A percentile compares a stretch with the other conserved stretches of the same genome.
Evolutionary conservation across 352 stramenopile genomes (phyloP).

Genomic region (Phytophthora pisi): DNA sequence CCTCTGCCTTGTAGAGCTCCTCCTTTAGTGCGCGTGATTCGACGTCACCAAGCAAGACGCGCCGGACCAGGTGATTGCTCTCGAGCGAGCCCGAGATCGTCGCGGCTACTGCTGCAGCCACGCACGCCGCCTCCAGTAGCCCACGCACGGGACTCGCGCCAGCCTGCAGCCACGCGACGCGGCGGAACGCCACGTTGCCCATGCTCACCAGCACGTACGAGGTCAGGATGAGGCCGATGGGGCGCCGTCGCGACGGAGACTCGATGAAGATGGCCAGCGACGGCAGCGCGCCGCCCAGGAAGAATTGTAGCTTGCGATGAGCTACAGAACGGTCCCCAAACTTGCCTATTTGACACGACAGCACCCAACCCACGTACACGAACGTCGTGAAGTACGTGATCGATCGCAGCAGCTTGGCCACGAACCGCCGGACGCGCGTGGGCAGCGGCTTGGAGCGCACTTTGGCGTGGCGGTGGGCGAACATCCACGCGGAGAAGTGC

Average conservation of each 20-base stretch:
- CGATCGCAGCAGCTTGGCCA: constrained; percentile 50
- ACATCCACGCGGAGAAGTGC: constrained; percentile 56
- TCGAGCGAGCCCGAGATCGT: constrained; percentile 45
- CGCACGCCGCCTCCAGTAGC: constrained; percentile 45
- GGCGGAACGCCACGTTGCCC: constrained; percentile 42
- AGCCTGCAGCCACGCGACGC: constrained; percentile 45
- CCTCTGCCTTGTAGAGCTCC: constrained; percentile 24
- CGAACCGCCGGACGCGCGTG: constrained; percentile 37
- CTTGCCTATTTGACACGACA: constrained; percentile 45
- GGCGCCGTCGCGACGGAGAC: constrained; percentile 44
- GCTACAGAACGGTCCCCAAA: constrained; percentile 51
- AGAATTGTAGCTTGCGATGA: constrained; percentile 61
- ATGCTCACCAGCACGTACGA: constrained; percentile 68
- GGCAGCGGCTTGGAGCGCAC: constrained; percentile 41
- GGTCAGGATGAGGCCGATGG: constrained; percentile 65
- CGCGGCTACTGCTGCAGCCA: constrained; percentile 41
- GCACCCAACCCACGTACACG: constrained; percentile 56
- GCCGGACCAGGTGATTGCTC: constrained; percentile 35
- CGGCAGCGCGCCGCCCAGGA: constrained; percentile 51
- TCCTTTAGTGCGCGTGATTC: constrained; percentile 22
- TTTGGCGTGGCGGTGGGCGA: constrained; percentile 49
- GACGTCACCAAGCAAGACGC: constrained; percentile 35
- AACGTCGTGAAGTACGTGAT: constrained; percentile 59
- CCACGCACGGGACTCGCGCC: constrained; percentile 34
- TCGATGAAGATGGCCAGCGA: constrained; percentile 61